Evolutionary conservation across 1,284 basidiomycete species (phyloP), one percentile per base, ranked within the genome.

Genomic region (Ceratobasidium sp.): DNA sequence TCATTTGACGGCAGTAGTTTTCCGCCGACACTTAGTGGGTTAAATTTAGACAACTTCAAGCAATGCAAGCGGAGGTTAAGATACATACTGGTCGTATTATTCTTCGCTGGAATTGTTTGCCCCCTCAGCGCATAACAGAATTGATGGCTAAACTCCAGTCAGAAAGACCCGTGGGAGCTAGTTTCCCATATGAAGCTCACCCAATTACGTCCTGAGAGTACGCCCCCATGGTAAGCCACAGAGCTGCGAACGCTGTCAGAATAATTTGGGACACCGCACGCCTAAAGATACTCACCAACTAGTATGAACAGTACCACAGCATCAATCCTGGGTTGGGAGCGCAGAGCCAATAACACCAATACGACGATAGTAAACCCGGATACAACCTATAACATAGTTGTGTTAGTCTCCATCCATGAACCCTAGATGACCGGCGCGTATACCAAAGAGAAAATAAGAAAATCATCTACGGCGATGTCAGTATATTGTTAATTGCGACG

Each of bases 1-100:
- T 89, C 85, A 90, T 88, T 74, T 90, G 83, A 75, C 89, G 87
- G 76, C 89, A 91, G 72, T 83, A 90, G 23, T 78, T 75, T 72
- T 79, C 79, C 1, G 78, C 77, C 57, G 82, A 82, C 70, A 85
- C 89, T 91, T 64, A 7, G 42, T 46, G 16, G 4, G 5, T 21
- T n/a, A 56, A 58, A 57, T 46, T 52, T 46, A 33, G 33, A 41
- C 74, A 50, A 54, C 50, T 47, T 23, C 25, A 46, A 56, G n/a
- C 16, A 46, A 67, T 25, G 52, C 25, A 46, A 56, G n/a, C 16
- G 46, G 66, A 6, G 52, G 60, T 44, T 23, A 72, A 66, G 33
- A 16, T 16, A 78, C 84, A 74, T 74, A 88, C 87, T 84, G 14
- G 76, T 75, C 59, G 87, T 64, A 19, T 68, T 85, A 71, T 78